Base-by-base conservation (phyloP, 148 eudicot genomes). In the Limonium bicolor region DNA sequence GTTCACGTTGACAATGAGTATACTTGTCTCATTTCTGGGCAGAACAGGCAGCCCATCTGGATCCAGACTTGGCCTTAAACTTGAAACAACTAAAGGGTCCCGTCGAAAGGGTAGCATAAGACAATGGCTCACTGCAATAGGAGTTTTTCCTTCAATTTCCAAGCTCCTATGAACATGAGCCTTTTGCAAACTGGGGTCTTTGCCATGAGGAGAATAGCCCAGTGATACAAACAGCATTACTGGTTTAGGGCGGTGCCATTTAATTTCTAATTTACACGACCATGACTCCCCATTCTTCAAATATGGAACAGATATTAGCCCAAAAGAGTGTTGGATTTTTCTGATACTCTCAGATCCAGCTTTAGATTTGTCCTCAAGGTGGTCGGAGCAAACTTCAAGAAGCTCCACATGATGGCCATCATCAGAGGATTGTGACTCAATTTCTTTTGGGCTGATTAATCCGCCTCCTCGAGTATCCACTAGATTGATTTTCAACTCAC, bases 381-480 rank as follows among this genome's bases (percentile, higher is more conserved):
- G 69, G 19, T 64, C 54, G 32, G 79, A 77, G 35, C 73, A 70
- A 58, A 92, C 47, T 26, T 78, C 82, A 46, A 81, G 69, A 51
- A 85, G 94, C 64, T 81, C 95, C 32, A 92, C 99, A 58, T 92
- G 85, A 47, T 78, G 88, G 67, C 60, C 73, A 30, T 81, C 99
- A 30, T 81, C 99, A 0, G 63, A 16, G 20, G 82, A 70, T 40
- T 59, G 48, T 27, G 79, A 70, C 27, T 85, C 82, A 11, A 51
- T 68, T 58, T 84, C 95, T 57, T 80, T 76, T 12, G 99, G 99
- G 69, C 99, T 92, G 41, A 78, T 82, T 51, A 92, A 77, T 51
- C 99, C 94, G 31, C 82, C 95, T 25, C 95, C 99, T 76, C 72
- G 76, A 19, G 94, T 71, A 61, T 92, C 99, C 48, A 92, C 99